Base-by-base conservation (phyloP, 768 basidiomycete species). In the Lanmaoa pseudosensibilis region DNA sequence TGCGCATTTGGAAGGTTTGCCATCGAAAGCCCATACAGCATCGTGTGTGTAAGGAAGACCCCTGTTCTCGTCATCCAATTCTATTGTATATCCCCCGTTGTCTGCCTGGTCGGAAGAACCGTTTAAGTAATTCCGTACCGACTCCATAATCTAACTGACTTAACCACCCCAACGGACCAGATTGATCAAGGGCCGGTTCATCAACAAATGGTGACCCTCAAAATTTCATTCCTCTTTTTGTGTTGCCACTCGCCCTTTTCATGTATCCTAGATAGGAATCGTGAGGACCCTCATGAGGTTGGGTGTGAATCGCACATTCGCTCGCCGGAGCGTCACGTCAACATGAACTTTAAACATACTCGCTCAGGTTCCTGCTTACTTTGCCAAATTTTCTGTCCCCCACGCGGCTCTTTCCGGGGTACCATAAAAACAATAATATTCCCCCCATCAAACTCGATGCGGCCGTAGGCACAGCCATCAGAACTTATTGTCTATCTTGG, bases 1-100 rank as follows among this genome's bases (percentile, higher is more conserved):
- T 1, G 38, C 64, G 37, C 37, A 69, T 67, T 57, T 67, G 67
- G 66, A 64, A 69, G 39, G 50, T 67, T 52, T 69, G 65, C 57
- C 47, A 64, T 57, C 66, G 66, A 67, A 68, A 66, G 45, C 41
- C 10, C 48, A 52, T 34, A 25, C 50, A 34, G 18, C 64, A 15
- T 44, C 50, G 33, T 50, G 48, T 36, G 49, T 25, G 27, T 12
- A 60, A 49, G 50, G 47, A 18, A 41, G 7, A 15, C 51, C 55
- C 60, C 48, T 47, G 45, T 52, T 46, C 61, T 59, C 61, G 51
- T 56, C 50, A 63, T 52, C 25, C 19, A 27, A 34, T 46, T 41
- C 52, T 25, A 23, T 44, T 30, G 7, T 30, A 30, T 30, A 30
- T 5, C 39, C 27, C n/a, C n/a, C 33, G 23, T 37, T 30, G 40